Percentiles rank a stretch among this genome's conserved stretches.
Evolutionary conservation across 23 red algal genomes (phyloP).

Genomic region (Agarophyton chilense): DNA sequence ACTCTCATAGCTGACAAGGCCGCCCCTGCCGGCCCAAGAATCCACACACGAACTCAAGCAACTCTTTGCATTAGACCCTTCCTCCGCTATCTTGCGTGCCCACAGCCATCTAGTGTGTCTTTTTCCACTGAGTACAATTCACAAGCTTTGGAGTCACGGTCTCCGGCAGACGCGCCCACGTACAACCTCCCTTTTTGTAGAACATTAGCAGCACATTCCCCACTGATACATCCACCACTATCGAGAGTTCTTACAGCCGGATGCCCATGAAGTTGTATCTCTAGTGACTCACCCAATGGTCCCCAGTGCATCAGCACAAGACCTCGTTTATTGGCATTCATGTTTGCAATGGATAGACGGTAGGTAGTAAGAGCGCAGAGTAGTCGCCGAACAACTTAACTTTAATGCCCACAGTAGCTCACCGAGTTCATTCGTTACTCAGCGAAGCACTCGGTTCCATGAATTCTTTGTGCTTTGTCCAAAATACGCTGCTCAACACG

Average conservation of each 20-base stretch:
- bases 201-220: conserved; percentile 17
- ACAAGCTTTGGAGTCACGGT: conserved; percentile 32
- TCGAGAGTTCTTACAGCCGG: not conserved
- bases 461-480: conserved; percentile 41
- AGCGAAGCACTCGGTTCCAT: not conserved
- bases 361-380: no score
- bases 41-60: conserved; percentile 42
- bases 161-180: conserved; percentile 45
- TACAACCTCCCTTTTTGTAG: conserved; percentile 21
- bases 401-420: conserved; percentile 55
- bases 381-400: conserved; percentile 54
- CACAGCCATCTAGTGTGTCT: conserved; percentile 19
- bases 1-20: conserved; percentile 9
- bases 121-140: conserved; percentile 43
- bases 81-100: conserved; percentile 29
- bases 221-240: conserved; percentile 39
- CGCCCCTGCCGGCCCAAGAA: conserved; percentile 35
- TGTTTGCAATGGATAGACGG: no score
- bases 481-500: conserved; percentile 48
- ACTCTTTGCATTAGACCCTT: conserved; percentile 19
- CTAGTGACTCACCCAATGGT: conserved; percentile 17
- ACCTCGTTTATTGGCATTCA: conserved; percentile 33
- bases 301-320: conserved; percentile 31
- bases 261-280: not conserved
- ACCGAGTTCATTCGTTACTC: not conserved